phyloP scores from a whole-genome alignment of 2,329 filamentous ascomycete species.

The Stenocarpella maydis region DNA sequence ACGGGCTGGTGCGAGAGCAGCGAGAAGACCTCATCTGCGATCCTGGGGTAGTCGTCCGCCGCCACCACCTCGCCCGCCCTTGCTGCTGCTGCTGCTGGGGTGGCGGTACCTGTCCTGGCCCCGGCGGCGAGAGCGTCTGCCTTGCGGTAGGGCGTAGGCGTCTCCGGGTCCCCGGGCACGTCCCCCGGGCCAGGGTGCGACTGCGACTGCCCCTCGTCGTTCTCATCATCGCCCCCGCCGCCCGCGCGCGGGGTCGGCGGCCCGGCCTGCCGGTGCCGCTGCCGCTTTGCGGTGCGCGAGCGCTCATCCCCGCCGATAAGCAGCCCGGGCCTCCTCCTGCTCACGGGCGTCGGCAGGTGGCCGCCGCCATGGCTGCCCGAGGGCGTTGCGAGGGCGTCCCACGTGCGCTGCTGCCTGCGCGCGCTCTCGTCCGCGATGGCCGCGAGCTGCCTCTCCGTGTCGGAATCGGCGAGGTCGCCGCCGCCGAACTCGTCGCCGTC shows the following conservation, averaged over 20 bases:
- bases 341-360: slow-evolving; percentile 44
- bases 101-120: neutral
- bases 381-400: slow-evolving; percentile 42
- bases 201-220: neutral
- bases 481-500: slow-evolving; percentile 40
- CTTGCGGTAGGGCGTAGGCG: slow-evolving; percentile 33
- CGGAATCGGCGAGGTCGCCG: slow-evolving; percentile 47
- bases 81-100: slow-evolving; percentile 35
- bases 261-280: slow-evolving; percentile 22
- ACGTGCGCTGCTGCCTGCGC: slow-evolving; percentile 38
- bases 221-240: neutral
- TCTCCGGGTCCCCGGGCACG: slow-evolving; percentile 11
- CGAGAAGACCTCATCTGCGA: slow-evolving; percentile 57
- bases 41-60: slow-evolving; percentile 42
- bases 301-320: slow-evolving; percentile 32
- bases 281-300: slow-evolving; percentile 29
- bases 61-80: neutral
- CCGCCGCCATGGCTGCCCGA: slow-evolving; percentile 31
- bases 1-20: slow-evolving; percentile 57
- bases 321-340: slow-evolving; percentile 31
- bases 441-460: slow-evolving; percentile 50
- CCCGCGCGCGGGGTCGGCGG: neutral
- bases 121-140: slow-evolving; percentile 16
- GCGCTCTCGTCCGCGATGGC: slow-evolving; percentile 48
- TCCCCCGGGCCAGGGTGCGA: neutral